Percentiles rank a stretch among this genome's conserved stretches.
These are phyloP conservation scores for Rossbeevera mucosa DNA, from an alignment of 768 basidiomycete species.

Conservation along the genomic window DNA sequence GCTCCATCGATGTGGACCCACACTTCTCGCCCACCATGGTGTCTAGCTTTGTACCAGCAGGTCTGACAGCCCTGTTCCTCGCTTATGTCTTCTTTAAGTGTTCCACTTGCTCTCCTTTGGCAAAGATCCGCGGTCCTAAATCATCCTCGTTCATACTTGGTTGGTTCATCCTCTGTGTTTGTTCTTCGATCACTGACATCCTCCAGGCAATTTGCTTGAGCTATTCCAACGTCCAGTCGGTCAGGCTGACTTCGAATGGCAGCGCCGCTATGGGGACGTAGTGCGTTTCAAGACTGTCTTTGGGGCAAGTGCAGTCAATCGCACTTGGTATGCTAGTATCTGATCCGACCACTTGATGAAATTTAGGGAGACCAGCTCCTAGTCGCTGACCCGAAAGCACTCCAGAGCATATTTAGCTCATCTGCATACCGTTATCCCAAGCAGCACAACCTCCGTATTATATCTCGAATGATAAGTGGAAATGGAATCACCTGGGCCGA, in stretches of 20 bases:
- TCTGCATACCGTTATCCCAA: constrained; percentile 43
- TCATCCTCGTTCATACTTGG: constrained; percentile 23
- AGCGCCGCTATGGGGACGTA: constrained; percentile 26
- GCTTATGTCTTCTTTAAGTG: not conserved
- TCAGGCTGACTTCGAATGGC: constrained; percentile 29
- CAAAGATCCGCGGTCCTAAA: constrained; percentile 19
- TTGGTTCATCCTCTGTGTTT: not conserved
- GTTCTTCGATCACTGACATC: constrained; percentile 21
- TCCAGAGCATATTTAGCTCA: constrained; percentile 37
- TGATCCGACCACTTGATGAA: constrained; percentile 5
- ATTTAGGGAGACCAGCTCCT: constrained; percentile 43
- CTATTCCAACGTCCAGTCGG: constrained; percentile 27
- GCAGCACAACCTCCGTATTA: constrained; percentile 23
- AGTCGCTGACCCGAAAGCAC: constrained; percentile 45
- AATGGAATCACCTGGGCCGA: constrained; percentile 39
- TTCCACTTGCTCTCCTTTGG: constrained; percentile 7
- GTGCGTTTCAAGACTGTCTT: constrained; percentile 28
- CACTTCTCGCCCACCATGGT: constrained; percentile 12
- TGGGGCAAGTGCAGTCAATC: constrained; percentile 16
- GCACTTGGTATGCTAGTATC: not conserved
- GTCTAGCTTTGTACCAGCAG: not conserved
- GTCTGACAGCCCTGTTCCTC: constrained; percentile 8
- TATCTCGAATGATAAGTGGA: constrained; percentile 26
- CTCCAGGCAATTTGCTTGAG: constrained; percentile 28
- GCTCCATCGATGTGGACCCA: not conserved